Conservation (phyloP, 2,329 filamentous ascomycete genomes). For the Exophiala lecanii-corni region DNA sequence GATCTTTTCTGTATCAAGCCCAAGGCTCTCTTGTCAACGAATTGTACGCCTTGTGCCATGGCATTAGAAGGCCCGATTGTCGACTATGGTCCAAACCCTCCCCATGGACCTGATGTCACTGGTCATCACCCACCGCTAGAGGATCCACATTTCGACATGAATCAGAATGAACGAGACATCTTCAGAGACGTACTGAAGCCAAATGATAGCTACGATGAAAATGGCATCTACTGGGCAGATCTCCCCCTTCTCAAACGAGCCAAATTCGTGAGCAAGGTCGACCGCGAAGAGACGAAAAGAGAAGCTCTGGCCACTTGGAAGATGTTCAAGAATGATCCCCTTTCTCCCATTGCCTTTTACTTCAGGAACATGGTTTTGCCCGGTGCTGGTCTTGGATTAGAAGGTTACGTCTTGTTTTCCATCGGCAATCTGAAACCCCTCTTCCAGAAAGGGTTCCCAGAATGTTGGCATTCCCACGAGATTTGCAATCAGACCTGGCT, state of each 20-base stretch:
- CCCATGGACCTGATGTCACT: constrained; percentile 46
- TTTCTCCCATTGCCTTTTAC: constrained; percentile 81
- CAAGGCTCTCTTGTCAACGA: no score
- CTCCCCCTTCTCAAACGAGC: constrained; percentile 65
- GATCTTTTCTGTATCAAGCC: neutral
- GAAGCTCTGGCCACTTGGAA: constrained; percentile 65
- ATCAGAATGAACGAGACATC: constrained; percentile 53
- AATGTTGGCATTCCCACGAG: constrained; percentile 66
- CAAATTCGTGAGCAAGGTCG: constrained; percentile 70
- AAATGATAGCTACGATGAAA: constrained; percentile 76
- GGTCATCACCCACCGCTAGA: constrained; percentile 41
- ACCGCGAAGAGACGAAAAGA: constrained; percentile 62
- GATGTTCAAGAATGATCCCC: constrained; percentile 82
- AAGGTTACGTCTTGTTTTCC: constrained; percentile 95
- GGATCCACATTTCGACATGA: constrained; percentile 46
- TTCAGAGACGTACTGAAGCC: constrained; percentile 80
- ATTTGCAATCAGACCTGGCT: constrained; percentile 78
- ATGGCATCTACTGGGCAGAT: constrained; percentile 92
- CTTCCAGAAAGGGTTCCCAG: constrained; percentile 68
- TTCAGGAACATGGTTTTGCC: constrained; percentile 87
- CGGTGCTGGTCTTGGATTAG: constrained; percentile 83
- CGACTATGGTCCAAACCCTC: constrained; percentile 31
- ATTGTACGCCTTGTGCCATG: neutral
- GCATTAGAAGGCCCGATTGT: constrained; percentile 5
- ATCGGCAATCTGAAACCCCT: constrained; percentile 88